A percentile compares a stretch with the other conserved stretches of the same genome.
These are phyloP conservation scores for Fusarium nisikadoi DNA, from an alignment of 2,329 filamentous ascomycete genomes.

Conservation along the genomic window DNA sequence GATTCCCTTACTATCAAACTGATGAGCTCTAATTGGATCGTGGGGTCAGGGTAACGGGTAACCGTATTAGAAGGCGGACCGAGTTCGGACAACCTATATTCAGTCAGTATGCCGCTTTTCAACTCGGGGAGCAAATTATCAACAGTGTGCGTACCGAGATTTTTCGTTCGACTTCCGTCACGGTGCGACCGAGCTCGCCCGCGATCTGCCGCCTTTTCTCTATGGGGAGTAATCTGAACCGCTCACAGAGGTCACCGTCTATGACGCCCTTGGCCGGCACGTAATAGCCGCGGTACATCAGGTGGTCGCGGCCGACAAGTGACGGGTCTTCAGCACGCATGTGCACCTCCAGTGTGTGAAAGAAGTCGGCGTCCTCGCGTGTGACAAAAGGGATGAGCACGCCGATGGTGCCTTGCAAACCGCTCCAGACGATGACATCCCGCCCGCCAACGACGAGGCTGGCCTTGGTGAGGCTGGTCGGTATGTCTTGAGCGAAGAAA, in stretches of 20 bases:
- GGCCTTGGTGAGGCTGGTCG: constrained; percentile 88
- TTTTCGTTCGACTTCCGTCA: constrained; percentile 93
- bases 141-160: constrained; percentile 81
- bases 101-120: too few species aligned
- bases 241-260: constrained; percentile 95
- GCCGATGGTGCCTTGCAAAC: constrained; percentile 94
- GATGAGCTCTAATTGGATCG: too few species aligned
- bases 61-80: too few species aligned
- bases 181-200: constrained; percentile 86
- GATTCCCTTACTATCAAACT: too few species aligned
- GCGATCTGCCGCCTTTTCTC: constrained; percentile 97
- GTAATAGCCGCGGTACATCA: constrained; percentile 96
- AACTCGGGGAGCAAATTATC: too few species aligned
- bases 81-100: too few species aligned
- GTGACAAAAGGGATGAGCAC: constrained; percentile 91
- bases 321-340: constrained; percentile 87
- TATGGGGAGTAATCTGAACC: constrained; percentile 83
- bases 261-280: constrained; percentile 95
- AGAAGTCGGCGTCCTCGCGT: constrained; percentile 96
- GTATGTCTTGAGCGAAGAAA: constrained; percentile 93
- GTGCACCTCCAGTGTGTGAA: constrained; percentile 91
- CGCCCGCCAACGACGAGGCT: constrained; percentile 90
- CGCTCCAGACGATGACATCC: constrained; percentile 91
- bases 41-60: too few species aligned
- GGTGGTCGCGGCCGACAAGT: constrained; percentile 89